Conservation (phyloP, 805 yeast species). For the Hanseniaspora singularis region DNA sequence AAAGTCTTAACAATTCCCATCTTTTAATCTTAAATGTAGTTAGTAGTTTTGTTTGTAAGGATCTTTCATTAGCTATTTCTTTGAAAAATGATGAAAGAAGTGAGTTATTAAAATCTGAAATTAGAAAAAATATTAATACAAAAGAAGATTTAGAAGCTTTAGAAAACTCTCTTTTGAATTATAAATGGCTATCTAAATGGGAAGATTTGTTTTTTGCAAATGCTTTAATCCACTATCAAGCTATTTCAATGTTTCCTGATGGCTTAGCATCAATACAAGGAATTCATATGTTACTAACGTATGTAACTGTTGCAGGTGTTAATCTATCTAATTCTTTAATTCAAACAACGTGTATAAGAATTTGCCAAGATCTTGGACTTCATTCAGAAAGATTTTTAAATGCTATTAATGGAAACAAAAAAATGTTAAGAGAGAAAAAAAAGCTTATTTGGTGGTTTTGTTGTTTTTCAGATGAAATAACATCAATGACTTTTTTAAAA, state of each 20-base stretch:
- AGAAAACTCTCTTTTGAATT: background rate
- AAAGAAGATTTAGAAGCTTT: background rate
- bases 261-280: constrained; percentile 18
- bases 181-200: constrained; percentile 11
- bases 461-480: constrained; percentile 16
- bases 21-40: constrained; percentile 4
- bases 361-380: constrained; percentile 18
- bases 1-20: constrained; percentile 14
- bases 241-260: constrained; percentile 17
- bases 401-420: constrained; percentile 12
- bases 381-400: constrained; percentile 17
- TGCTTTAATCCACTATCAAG: constrained; percentile 16
- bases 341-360: constrained; percentile 18
- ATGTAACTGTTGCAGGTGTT: constrained; percentile 14
- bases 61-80: background rate
- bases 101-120: too few species aligned
- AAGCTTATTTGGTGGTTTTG: constrained; percentile 18
- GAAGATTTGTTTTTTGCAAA: constrained; percentile 17
- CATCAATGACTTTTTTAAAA: constrained; percentile 14
- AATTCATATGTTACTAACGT: constrained; percentile 14
- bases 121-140: too few species aligned
- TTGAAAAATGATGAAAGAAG: constrained; percentile 1
- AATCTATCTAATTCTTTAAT: constrained; percentile 16
- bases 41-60: constrained; percentile 7
- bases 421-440: constrained; percentile 11